phyloP scores from a whole-genome alignment of 768 basidiomycete species.

The Russula lepida region DNA sequence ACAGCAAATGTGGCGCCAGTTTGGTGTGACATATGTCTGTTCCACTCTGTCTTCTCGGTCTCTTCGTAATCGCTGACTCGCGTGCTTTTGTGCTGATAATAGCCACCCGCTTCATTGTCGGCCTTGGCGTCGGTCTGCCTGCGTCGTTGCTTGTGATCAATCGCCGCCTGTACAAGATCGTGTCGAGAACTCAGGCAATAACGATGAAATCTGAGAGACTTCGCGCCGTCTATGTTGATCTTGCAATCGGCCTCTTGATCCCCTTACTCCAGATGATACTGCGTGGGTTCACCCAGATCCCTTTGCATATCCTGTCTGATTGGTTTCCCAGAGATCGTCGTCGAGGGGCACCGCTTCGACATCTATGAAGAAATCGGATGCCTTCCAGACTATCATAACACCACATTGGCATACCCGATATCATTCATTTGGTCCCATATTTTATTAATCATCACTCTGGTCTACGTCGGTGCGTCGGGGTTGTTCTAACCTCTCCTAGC shows the following conservation, averaged over 20 bases:
- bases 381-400: conserved; percentile 34
- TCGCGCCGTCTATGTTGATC: conserved; percentile 8
- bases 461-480: conserved; percentile 28
- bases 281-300: conserved; percentile 21
- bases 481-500: not conserved
- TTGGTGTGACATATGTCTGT: conserved; percentile 53
- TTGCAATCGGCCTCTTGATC: conserved; percentile 9
- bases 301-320: not conserved
- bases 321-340: conserved; percentile 39
- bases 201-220: conserved; percentile 1
- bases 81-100: not conserved
- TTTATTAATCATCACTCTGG: conserved; percentile 24
- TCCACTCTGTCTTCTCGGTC: not conserved
- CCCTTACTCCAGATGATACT: conserved; percentile 24
- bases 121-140: conserved; percentile 25
- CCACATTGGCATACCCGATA: conserved; percentile 29
- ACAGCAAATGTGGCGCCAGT: conserved; percentile 38
- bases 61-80: not conserved
- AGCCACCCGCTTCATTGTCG: conserved; percentile 28
- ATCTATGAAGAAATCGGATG: conserved; percentile 53
- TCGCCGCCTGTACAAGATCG: conserved; percentile 28
- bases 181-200: conserved; percentile 7
- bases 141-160: conserved; percentile 33
- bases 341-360: conserved; percentile 57
- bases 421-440: conserved; percentile 25